Conservation (phyloP, 306 rosid genomes). For the Prinsepia uniflora region DNA sequence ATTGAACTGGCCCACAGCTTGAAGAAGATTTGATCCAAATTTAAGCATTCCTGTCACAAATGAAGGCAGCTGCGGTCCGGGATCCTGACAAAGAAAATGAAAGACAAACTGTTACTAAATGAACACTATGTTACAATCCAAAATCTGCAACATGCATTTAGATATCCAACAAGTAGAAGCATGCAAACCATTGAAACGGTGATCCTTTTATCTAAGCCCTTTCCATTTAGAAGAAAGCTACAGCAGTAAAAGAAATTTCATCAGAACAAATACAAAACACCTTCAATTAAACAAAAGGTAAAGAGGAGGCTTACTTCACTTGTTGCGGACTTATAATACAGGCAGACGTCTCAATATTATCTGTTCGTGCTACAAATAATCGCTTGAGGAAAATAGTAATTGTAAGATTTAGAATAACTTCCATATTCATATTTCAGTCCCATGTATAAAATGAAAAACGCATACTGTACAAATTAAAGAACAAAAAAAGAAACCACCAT, state of each 20-base stretch:
- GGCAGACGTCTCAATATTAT: constrained; percentile 70
- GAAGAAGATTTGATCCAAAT: constrained; percentile 85
- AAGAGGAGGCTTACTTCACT: constrained; percentile 57
- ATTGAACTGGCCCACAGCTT: constrained; percentile 80
- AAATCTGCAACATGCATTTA: constrained; percentile 6
- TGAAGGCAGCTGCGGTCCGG: constrained; percentile 91
- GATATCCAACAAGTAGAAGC: constrained; percentile 14
- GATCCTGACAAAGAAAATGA: constrained; percentile 49
- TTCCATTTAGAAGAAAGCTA: constrained; percentile 93
- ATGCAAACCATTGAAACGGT: constrained; percentile 53
- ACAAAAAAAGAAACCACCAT: constrained; percentile 3
- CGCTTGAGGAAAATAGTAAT: constrained; percentile 46
- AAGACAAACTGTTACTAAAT: constrained; percentile 17
- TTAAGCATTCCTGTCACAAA: constrained; percentile 58
- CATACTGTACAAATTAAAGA: constrained; percentile 3
- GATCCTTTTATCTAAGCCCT: constrained; percentile 56
- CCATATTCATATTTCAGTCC: constrained; percentile 2
- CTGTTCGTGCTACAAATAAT: constrained; percentile 73
- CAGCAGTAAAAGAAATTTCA: constrained; percentile 26
- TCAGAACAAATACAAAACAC: constrained; percentile 29
- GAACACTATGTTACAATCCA: constrained; percentile 24
- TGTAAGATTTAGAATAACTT: constrained; percentile 1
- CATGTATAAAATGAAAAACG: background rate
- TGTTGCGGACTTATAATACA: constrained; percentile 84
- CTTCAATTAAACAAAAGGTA: constrained; percentile 8